Evolutionary conservation across 768 basidiomycete species (phyloP), one percentile per base, ranked within the genome.

Genomic region (Collybiopsis luxurians): DNA sequence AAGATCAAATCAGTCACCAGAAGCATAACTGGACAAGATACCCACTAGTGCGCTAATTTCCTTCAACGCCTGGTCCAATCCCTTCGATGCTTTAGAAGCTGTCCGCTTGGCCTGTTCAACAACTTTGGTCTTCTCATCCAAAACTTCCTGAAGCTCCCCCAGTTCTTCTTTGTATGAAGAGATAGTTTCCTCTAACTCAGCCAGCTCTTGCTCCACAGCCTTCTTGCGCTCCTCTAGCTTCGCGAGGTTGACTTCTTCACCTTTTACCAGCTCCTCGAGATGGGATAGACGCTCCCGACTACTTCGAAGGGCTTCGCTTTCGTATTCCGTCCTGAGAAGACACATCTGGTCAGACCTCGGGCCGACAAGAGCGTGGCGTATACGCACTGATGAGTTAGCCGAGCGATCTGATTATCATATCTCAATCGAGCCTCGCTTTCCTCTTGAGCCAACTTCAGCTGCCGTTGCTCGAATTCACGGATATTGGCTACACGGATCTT

Each of bases 381-480:
- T 40, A 72, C 85, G 55, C 67, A 94, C 95, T 92, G 90, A 71
- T 95, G 91, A 2, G 81, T 85, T 56, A 98, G 74, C 9, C 95
- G 80, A 0, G 89, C 87, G 58, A 95, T 89, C 68, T 95, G 93
- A 4, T 86, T 90, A 61, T 94, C 87, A 62, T 85, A 96, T 46
- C 88, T 81, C 61, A 95, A 72, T 56, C 91, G 75, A 7, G 90
- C 90, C 63, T 90, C 91, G 65, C 84, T 90, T 69, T 94, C 93
- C 63, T 91, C 90, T 69, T 94, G 88, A 0, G 91, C 92, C 23
- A 91, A 82, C 69, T 88, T 90, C 28, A 98, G 76, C 65, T 96
- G 93, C 21, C 89, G 84, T 66, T 93, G 90, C 71, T 98, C 96
- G 67, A 95, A 99, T 63, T 95, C 92, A 26, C 95, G 84, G 60